These are phyloP conservation scores for Hygrophoropsis aurantiaca DNA, from an alignment of 768 basidiomycete species.

Conservation along the genomic window DNA sequence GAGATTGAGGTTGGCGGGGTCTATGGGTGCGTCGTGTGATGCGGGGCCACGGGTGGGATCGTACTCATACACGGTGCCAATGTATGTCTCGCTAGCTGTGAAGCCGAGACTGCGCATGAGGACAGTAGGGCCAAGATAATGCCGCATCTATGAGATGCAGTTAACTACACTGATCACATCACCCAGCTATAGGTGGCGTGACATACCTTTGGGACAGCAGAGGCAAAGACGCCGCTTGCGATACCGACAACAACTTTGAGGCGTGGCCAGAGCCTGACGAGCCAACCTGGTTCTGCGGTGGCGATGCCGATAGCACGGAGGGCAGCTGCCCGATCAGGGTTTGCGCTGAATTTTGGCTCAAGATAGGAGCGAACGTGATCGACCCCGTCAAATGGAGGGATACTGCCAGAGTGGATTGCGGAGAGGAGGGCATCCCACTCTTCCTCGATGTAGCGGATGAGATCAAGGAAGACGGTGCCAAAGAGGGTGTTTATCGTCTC, in stretches of 20 bases:
- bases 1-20: constrained; percentile 1
- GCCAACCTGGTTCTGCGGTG: constrained; percentile 14
- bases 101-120: constrained; percentile 1
- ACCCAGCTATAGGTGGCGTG: not conserved
- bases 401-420: constrained; percentile 10
- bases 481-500: constrained; percentile 16
- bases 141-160: not conserved
- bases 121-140: constrained; percentile 3
- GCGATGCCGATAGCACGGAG: constrained; percentile 15
- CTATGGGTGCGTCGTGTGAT: too few species aligned
- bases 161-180: not conserved
- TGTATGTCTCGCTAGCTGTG: not conserved
- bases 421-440: constrained; percentile 17
- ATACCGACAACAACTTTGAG: constrained; percentile 15
- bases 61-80: constrained; percentile 6
- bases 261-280: constrained; percentile 10
- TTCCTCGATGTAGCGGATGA: constrained; percentile 18
- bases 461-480: constrained; percentile 18
- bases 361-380: constrained; percentile 14
- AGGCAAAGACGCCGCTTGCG: constrained; percentile 16
- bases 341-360: constrained; percentile 8
- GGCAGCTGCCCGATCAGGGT: constrained; percentile 10
- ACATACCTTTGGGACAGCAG: constrained; percentile 13
- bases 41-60: too few species aligned
- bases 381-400: constrained; percentile 19